Base-by-base conservation (phyloP, 2,329 filamentous ascomycete species). In the Clonostachys solani region DNA sequence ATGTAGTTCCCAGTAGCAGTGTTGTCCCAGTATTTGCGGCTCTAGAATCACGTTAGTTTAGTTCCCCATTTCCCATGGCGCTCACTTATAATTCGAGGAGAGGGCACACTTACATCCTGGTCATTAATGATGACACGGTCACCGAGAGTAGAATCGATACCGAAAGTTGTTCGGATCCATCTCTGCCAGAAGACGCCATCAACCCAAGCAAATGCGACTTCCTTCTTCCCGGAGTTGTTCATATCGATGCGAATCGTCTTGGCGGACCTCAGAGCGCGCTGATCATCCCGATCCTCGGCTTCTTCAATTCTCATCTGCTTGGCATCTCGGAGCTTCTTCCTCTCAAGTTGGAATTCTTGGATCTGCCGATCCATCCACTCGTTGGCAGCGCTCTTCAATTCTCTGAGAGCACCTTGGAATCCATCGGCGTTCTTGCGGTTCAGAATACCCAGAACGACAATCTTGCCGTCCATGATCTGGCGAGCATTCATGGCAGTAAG, bases 351-450 rank as follows among this genome's bases (percentile, higher is more conserved):
- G 75, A 96, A 96, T 37, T 90, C 78, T 56, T 92, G 85, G 16
- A 89, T 87, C 67, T 96, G 89, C 71, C 95, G 94, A 65, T 97
- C 92, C 81, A 97, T 96, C 92, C 94, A 99, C 66, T 97, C 94
- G 50, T 92, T 80, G 9, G 94, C 94, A 2, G 94, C 94, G 55
- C 87, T 92, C 79, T 97, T 97, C 70, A 99, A 84, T 69, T 99
- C 95, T 34, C 87, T 84, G 64, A 89, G 87, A 23, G 89, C 87
- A 48, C 78, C 77, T 44, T 82, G 72, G 64, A 96, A 96, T 35
- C 90, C 84, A 48, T 92, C 88, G 36, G 85, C 75, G 50, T 92
- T 83, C 35, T 89, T 84, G 44, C 91, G 82, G 61, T 86, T 90
- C 38, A 99, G 74, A 34, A 99, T 86, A 16, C 88, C 94, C 15